These are phyloP conservation scores for Phellopilus nigrolimitatus DNA, from an alignment of 1,284 basidiomycete genomes.

Conservation along the genomic window DNA sequence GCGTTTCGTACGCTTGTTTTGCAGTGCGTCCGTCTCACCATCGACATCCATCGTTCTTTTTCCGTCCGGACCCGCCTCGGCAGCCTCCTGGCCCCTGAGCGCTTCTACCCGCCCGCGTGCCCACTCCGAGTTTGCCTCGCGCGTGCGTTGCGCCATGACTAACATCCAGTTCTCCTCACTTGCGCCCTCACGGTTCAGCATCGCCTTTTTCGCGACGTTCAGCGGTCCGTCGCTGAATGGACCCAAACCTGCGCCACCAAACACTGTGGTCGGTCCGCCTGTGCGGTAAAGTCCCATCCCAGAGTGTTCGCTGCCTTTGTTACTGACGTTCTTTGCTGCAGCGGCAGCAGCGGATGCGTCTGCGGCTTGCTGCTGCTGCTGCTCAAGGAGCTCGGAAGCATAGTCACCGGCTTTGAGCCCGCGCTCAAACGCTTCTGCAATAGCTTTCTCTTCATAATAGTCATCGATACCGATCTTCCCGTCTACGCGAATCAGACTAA, in stretches of 20 bases:
- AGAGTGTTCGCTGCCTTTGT: slow-evolving; percentile 34
- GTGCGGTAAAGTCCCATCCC: slow-evolving; percentile 68
- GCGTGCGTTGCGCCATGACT: slow-evolving; percentile 62
- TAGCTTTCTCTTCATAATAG: slow-evolving; percentile 85
- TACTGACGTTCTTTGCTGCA: slow-evolving; percentile 34
- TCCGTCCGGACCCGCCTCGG: slow-evolving; percentile 30
- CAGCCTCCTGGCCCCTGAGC: slow-evolving; percentile 39
- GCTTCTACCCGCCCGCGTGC: slow-evolving; percentile 55
- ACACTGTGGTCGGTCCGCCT: slow-evolving; percentile 84
- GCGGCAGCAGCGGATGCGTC: slow-evolving; percentile 41
- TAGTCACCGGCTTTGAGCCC: slow-evolving; percentile 72
- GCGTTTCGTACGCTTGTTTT: slow-evolving; percentile 30
- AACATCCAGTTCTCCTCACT: slow-evolving; percentile 88
- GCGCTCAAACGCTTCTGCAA: slow-evolving; percentile 64
- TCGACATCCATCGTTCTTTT: slow-evolving; percentile 23
- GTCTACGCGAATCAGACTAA: slow-evolving; percentile 42
- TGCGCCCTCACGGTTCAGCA: slow-evolving; percentile 67
- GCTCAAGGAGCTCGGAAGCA: slow-evolving; percentile 79
- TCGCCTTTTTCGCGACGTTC: slow-evolving; percentile 71
- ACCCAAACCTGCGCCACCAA: slow-evolving; percentile 75
- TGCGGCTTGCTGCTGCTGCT: slow-evolving; percentile 38
- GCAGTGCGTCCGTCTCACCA: slow-evolving; percentile 24
- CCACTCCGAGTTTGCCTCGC: slow-evolving; percentile 63
- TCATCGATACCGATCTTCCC: slow-evolving; percentile 92
- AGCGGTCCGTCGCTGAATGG: slow-evolving; percentile 81